Evolutionary conservation across 495 filamentous ascomycete genomes (phyloP).

Genomic region (Poronia punctata): DNA sequence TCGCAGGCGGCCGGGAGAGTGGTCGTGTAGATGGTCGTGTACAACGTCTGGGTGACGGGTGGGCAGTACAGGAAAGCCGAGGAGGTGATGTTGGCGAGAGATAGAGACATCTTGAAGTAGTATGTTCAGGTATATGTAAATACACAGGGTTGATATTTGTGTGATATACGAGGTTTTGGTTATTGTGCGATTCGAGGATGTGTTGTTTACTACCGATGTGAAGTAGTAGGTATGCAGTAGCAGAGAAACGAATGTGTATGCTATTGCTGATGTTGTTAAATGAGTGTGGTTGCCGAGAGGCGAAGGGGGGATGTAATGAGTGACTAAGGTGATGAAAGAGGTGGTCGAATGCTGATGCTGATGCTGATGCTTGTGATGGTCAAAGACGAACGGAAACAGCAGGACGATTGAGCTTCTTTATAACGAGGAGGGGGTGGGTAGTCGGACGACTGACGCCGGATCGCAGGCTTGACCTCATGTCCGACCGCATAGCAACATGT

Average conservation of each 20-base stretch:
- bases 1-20: constrained; percentile 31
- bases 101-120: constrained; percentile 18
- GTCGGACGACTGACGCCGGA: too few species aligned
- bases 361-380: constrained; percentile 10
- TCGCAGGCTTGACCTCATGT: too few species aligned
- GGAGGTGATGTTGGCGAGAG: constrained; percentile 16
- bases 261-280: constrained; percentile 9
- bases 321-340: constrained; percentile 12
- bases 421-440: too few species aligned
- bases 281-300: constrained; percentile 16
- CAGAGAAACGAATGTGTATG: constrained; percentile 9
- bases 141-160: neutral
- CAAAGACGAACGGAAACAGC: neutral
- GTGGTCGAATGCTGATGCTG: constrained; percentile 11
- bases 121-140: constrained; percentile 3
- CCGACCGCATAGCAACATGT: constrained; percentile 9
- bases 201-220: constrained; percentile 1
- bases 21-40: constrained; percentile 39
- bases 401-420: constrained; percentile 14
- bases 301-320: constrained; percentile 18
- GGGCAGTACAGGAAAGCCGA: constrained; percentile 15
- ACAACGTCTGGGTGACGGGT: constrained; percentile 17
- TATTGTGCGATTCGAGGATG: too few species aligned
- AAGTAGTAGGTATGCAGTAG: neutral
- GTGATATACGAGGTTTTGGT: too few species aligned